Conservation (phyloP, 2,329 filamentous ascomycete genomes). For the Sclerotinia spermophila region DNA sequence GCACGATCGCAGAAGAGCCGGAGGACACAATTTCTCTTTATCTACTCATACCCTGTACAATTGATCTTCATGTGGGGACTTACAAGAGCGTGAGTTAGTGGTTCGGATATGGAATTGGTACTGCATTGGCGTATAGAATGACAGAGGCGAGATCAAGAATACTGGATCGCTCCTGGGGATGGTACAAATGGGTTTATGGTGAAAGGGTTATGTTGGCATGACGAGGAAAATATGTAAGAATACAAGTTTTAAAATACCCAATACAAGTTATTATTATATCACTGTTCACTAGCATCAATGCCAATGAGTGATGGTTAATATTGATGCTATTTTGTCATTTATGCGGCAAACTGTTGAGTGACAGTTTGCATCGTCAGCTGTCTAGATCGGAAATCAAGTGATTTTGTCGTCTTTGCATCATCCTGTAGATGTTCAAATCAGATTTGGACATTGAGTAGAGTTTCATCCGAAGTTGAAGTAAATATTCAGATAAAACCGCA, state of each 20-base stretch:
- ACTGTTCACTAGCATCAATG: not conserved
- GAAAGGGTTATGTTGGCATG: not conserved
- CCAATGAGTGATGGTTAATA: not conserved
- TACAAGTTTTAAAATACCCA: slow-evolving; percentile 11
- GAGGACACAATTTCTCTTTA: slow-evolving; percentile 86
- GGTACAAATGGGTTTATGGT: not conserved
- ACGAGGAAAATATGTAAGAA: slow-evolving; percentile 2
- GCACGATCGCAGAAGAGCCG: slow-evolving; percentile 82
- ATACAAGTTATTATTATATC: not conserved
- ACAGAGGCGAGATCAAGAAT: not conserved
- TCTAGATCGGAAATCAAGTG: not conserved
- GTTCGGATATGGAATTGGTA: slow-evolving; percentile 1
- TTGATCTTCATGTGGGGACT: slow-evolving; percentile 90
- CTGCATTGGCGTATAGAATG: slow-evolving; percentile 4
- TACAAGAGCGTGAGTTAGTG: slow-evolving; percentile 37
- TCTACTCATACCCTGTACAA: slow-evolving; percentile 93
- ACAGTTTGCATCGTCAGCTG: not conserved
- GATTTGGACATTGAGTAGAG: not conserved
- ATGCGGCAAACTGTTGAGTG: not conserved
- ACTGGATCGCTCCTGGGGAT: not conserved
- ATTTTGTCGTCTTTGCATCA: not conserved
- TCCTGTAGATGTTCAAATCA: not conserved
- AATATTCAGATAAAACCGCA: not conserved
- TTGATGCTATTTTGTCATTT: not conserved
- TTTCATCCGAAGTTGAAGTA: not conserved